A percentile compares a stretch with the other conserved stretches of the same genome.
Conservation (phyloP, 73 alveolate species). For the Blepharisma japonicum region DNA sequence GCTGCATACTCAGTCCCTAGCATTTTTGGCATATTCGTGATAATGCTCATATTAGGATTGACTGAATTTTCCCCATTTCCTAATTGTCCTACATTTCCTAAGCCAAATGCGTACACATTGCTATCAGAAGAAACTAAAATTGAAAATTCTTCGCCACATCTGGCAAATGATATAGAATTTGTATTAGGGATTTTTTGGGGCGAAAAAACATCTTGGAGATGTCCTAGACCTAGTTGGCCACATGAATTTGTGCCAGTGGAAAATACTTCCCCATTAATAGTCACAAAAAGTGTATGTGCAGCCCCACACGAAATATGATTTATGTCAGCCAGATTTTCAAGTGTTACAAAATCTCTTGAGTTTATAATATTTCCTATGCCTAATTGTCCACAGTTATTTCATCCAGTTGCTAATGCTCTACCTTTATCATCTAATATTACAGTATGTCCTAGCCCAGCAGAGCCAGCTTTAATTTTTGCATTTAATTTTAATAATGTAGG, state of each 20-base stretch:
- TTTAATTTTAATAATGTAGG: neutral
- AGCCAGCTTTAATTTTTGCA: neutral
- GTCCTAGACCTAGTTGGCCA: constrained; percentile 75
- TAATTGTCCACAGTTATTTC: neutral
- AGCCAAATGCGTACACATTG: neutral
- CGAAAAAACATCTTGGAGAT: neutral
- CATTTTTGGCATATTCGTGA: neutral
- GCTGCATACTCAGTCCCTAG: constrained; percentile 13
- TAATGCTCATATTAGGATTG: neutral
- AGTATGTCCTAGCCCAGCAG: constrained; percentile 8
- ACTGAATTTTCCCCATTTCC: neutral
- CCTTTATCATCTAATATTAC: neutral
- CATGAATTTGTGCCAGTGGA: constrained; percentile 61
- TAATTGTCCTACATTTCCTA: constrained; percentile 23
- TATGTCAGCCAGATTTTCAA: constrained; percentile 33
- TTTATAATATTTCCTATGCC: neutral
- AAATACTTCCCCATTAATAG: constrained; percentile 42
- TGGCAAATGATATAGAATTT: neutral
- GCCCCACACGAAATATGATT: constrained; percentile 59
- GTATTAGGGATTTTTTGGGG: neutral
- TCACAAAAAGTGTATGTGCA: constrained; percentile 50
- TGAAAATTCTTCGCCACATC: constrained; percentile 29
- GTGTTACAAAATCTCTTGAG: neutral
- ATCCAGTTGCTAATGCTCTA: neutral
- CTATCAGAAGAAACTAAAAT: neutral